Evolutionary conservation across 1,284 basidiomycete genomes (phyloP).

Genomic region (Apiotrichum gamsii): DNA sequence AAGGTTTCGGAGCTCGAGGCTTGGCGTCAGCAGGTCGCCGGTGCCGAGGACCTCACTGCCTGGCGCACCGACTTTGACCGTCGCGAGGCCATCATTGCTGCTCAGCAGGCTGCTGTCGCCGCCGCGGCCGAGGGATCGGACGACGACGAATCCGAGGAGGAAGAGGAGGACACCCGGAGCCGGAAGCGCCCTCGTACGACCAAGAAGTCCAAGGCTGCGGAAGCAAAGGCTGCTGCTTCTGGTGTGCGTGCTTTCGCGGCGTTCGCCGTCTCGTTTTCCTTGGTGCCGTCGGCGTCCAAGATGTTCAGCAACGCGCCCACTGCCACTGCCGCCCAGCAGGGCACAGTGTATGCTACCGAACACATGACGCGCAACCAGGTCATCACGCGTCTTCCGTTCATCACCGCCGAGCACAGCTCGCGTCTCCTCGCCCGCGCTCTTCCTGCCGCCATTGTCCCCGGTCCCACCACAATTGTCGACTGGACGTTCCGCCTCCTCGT

Average conservation of each 20-base stretch:
- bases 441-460: constrained; percentile 26
- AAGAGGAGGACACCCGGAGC: constrained; percentile 24
- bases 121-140: constrained; percentile 23
- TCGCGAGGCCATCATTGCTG: constrained; percentile 27
- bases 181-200: constrained; percentile 19
- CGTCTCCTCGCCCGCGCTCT: constrained; percentile 31
- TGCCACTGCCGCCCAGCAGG: background rate
- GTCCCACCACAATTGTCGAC: constrained; percentile 30
- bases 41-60: constrained; percentile 23
- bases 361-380: constrained; percentile 24
- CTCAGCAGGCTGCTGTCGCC: constrained; percentile 17
- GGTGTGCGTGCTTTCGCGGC: constrained; percentile 38
- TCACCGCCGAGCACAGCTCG: constrained; percentile 40
- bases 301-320: constrained; percentile 14
- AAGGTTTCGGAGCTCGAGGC: constrained; percentile 36
- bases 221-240: constrained; percentile 6
- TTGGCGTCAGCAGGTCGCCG: constrained; percentile 32
- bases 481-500: constrained; percentile 38
- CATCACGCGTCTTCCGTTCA: constrained; percentile 32
- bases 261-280: constrained; percentile 40
- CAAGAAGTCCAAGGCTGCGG: constrained; percentile 14
- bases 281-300: constrained; percentile 36
- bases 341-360: constrained; percentile 3
- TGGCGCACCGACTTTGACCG: constrained; percentile 38
- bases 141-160: constrained; percentile 26